Percentiles rank a stretch among this genome's conserved stretches.
phyloP scores from a whole-genome alignment of 805 yeast species.

The Limtongozyma cylindracea region DNA sequence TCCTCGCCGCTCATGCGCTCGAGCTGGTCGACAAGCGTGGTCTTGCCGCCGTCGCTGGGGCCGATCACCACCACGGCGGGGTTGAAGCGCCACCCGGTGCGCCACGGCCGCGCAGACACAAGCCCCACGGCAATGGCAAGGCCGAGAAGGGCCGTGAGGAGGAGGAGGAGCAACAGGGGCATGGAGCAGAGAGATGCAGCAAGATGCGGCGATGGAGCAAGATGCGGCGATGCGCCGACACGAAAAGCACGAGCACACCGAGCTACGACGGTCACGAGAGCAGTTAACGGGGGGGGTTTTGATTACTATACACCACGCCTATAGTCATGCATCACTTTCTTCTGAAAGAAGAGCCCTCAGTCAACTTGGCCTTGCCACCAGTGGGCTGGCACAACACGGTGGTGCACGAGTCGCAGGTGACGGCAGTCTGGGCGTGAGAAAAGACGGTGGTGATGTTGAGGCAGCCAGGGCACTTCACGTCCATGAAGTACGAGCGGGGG shows the following conservation, averaged over 20 bases:
- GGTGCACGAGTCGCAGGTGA: conserved; percentile 96
- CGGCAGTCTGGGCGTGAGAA: conserved; percentile 99
- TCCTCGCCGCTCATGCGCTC: conserved; percentile 2
- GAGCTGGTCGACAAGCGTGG: conserved; percentile 20
- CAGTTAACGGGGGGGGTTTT: no score
- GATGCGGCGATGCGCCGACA: no score
- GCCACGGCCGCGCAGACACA: no score
- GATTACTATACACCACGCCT: no score
- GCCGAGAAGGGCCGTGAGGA: no score
- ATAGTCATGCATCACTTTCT: no score
- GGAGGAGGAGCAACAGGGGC: no score
- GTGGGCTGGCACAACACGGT: conserved; percentile 97
- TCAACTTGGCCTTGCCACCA: conserved; percentile 99
- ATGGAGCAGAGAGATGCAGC: no score
- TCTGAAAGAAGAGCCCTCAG: conserved; percentile 99
- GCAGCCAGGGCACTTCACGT: conserved; percentile 99
- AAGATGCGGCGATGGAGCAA: no score
- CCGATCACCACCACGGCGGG: conserved; percentile 46
- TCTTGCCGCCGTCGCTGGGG: conserved; percentile 40
- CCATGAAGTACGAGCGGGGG: conserved; percentile 99
- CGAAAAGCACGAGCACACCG: no score
- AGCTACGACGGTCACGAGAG: no score
- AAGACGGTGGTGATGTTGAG: conserved; percentile 96
- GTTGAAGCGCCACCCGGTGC: conserved; percentile 2
- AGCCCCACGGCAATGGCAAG: no score